Conservation (phyloP, 495 filamentous ascomycete genomes). For the Penicillium argentinense region DNA sequence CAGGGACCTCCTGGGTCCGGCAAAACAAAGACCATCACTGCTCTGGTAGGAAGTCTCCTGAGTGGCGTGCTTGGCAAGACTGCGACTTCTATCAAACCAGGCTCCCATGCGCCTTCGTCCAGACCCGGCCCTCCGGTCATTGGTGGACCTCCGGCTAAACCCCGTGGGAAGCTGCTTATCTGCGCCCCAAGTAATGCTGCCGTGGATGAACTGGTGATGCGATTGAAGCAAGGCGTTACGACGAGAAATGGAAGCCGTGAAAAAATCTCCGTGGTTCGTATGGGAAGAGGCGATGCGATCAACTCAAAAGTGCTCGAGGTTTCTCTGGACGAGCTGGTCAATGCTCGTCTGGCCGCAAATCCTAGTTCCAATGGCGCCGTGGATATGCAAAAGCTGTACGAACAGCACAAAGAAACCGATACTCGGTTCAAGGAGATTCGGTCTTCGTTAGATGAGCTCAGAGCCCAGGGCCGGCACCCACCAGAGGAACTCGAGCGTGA, state of each 20-base stretch:
- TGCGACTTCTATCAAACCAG: slow-evolving; percentile 15
- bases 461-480: slow-evolving; percentile 58
- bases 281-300: slow-evolving; percentile 93
- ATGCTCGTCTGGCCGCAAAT: slow-evolving; percentile 58
- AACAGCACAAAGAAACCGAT: slow-evolving; percentile 77
- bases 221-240: slow-evolving; percentile 86
- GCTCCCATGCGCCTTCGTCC: slow-evolving; percentile 11
- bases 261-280: slow-evolving; percentile 78
- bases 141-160: slow-evolving; percentile 49
- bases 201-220: slow-evolving; percentile 92
- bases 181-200: slow-evolving; percentile 97
- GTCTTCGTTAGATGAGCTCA: slow-evolving; percentile 67
- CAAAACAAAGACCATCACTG: slow-evolving; percentile 97
- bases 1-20: slow-evolving; percentile 96
- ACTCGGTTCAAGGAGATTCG: slow-evolving; percentile 65
- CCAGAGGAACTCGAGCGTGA: slow-evolving; percentile 69
- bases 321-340: slow-evolving; percentile 89
- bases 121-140: too few species aligned
- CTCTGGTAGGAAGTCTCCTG: slow-evolving; percentile 87
- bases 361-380: slow-evolving; percentile 35
- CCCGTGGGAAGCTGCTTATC: slow-evolving; percentile 74
- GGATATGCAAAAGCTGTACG: slow-evolving; percentile 74
- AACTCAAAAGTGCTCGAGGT: slow-evolving; percentile 88
- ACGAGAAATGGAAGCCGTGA: slow-evolving; percentile 68
- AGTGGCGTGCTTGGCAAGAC: slow-evolving; percentile 56